Base-by-base conservation (phyloP, 495 filamentous ascomycete genomes). In the Penicillium roqueforti region DNA sequence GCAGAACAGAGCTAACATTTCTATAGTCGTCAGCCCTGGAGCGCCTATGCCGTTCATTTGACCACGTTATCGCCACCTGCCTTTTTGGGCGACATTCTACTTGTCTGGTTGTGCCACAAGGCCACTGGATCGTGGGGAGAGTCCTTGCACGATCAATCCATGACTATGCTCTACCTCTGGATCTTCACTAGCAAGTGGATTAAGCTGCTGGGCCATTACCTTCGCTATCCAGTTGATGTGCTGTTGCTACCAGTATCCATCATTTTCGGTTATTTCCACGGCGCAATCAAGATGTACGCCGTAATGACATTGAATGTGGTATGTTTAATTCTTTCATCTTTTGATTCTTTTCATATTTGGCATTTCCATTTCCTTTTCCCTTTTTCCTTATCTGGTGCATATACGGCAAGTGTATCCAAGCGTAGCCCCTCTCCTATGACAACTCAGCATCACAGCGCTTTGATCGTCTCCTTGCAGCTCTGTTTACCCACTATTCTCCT, bases 241-340 rank as follows among this genome's bases (percentile, higher is more conserved):
- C 53, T 85, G 26, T 81, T 83, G 55, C 65, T 92, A 29, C 87
- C 88, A 4, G 74, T 84, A n/a, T 88, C 85, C 2, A 82, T 92
- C 39, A 48, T 89, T 4, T 92, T 92, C 56, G 86, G 87, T 38
- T 91, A 87, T 66, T 80, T 89, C 61, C 87, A 91, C 66, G 86
- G 87, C 26, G 65, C 84, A 28, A 84, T 91, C 71, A 92, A 91
- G 73, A 74, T 91, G 49, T 88, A 87, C 55, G 87, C 88, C 3
- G 74, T 85, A 41, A 72, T 81, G 47, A 90, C 88, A 41, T 74
- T 88, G 22, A 82, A 85, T 67, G 78, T 84, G 73, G 86, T 88
- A 76, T 74, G 83, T 77, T 52, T 36, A 16, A 28, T 22, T 51
- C 23, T 51, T 54, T 41, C 22, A 2, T 23, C 47, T 48, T 51